Conservation (phyloP, 164 flowering plant species). For the Piper betle region DNA sequence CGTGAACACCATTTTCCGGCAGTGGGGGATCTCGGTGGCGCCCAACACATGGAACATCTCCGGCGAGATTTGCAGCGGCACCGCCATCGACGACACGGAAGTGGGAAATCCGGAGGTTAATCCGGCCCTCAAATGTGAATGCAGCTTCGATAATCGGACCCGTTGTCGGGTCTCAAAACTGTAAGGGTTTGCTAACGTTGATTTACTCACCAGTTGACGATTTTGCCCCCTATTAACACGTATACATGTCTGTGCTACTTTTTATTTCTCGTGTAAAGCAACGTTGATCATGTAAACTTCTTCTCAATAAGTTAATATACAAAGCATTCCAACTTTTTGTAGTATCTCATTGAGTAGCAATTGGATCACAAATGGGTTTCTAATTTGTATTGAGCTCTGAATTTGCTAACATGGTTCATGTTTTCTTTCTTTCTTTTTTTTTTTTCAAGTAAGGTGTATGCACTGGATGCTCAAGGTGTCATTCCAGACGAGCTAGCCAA, state of each 20-base stretch:
- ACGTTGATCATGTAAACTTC: too few species aligned
- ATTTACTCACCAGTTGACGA: not conserved
- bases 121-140: slow-evolving; percentile 14
- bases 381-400: not conserved
- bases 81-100: slow-evolving; percentile 7
- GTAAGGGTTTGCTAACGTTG: slow-evolving; percentile 1
- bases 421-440: not conserved
- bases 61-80: slow-evolving; percentile 12
- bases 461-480: not conserved
- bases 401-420: not conserved
- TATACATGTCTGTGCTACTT: not conserved
- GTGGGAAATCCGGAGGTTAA: slow-evolving; percentile 3
- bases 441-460: slow-evolving; percentile 2
- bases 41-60: slow-evolving; percentile 8
- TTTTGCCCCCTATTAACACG: not conserved
- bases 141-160: slow-evolving; percentile 1
- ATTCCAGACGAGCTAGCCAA: not conserved
- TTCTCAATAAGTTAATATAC: too few species aligned
- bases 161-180: slow-evolving; percentile 11
- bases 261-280: too few species aligned
- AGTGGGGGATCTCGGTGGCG: not conserved
- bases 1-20: slow-evolving; percentile 1
- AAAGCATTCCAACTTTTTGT: too few species aligned
- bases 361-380: not conserved
- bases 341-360: too few species aligned